These are phyloP conservation scores for Nicotiana otophora DNA, from an alignment of 257 asterid genomes.

Conservation along the genomic window DNA sequence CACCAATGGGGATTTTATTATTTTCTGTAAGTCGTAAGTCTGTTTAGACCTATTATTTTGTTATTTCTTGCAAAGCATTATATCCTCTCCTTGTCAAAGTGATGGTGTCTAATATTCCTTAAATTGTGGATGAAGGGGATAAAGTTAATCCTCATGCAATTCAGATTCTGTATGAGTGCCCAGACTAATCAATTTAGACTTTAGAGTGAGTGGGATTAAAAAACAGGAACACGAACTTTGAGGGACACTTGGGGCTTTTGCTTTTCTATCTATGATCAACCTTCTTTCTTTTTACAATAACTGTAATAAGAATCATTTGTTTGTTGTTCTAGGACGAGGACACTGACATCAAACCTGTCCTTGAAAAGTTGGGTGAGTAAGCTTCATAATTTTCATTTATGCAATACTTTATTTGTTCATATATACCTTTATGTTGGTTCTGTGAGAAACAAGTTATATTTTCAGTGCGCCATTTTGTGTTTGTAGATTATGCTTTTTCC, in stretches of 20 bases:
- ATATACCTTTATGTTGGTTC: background rate
- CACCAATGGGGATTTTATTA: conserved; percentile 74
- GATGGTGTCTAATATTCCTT: background rate
- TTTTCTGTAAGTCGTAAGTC: conserved; percentile 48
- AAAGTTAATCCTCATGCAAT: background rate
- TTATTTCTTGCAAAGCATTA: background rate
- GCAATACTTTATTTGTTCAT: background rate
- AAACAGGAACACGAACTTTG: background rate
- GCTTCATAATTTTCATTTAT: background rate
- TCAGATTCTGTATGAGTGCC: background rate
- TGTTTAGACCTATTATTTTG: background rate
- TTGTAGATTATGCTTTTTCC: conserved; percentile 61
- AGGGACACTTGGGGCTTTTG: conserved; percentile 9
- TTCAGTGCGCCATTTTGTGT: conserved; percentile 11
- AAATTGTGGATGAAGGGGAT: conserved; percentile 1
- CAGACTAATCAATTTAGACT: background rate
- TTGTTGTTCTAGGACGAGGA: conserved; percentile 56
- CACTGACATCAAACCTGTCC: conserved; percentile 55
- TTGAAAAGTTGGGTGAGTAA: conserved; percentile 73
- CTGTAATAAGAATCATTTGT: conserved; percentile 29
- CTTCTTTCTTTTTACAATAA: background rate
- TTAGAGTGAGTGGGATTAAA: background rate
- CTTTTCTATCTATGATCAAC: background rate
- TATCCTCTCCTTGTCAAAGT: background rate
- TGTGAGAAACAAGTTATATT: conserved; percentile 2